Conservation (phyloP, 1,139 yeast genomes). For the Candida sp. region DNA sequence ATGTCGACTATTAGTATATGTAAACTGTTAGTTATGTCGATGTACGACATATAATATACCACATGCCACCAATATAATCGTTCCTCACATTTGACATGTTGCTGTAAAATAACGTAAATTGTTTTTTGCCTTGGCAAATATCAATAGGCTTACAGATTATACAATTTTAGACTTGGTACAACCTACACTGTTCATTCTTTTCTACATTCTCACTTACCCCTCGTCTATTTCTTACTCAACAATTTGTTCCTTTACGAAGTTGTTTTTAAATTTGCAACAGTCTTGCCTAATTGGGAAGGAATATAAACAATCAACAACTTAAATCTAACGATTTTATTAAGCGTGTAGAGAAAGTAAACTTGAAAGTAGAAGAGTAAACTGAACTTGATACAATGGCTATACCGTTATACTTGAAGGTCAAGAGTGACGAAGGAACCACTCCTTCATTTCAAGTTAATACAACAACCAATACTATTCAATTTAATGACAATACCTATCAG, state of each 20-base stretch:
- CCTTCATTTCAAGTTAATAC: conserved; percentile 5
- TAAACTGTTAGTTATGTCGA: no score
- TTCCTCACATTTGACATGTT: neutral
- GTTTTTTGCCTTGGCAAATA: no score
- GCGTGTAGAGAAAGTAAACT: neutral
- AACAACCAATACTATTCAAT: conserved; percentile 14
- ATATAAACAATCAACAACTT: neutral
- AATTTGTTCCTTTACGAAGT: neutral
- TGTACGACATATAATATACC: neutral
- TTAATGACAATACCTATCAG: conserved; percentile 18
- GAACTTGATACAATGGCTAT: conserved; percentile 9
- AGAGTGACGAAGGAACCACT: conserved; percentile 10
- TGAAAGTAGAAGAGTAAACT: neutral
- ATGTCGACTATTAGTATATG: neutral
- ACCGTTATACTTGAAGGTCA: conserved; percentile 23
- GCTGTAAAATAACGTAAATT: no score
- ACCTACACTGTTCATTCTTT: no score
- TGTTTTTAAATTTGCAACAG: neutral
- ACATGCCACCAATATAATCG: neutral
- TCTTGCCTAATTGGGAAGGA: neutral
- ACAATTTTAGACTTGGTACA: no score
- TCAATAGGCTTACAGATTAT: no score
- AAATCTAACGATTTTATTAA: neutral
- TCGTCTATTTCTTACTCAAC: neutral
- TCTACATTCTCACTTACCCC: neutral